phyloP scores from a whole-genome alignment of 805 yeast genomes.

The Kurtzmaniella cleridarum region DNA sequence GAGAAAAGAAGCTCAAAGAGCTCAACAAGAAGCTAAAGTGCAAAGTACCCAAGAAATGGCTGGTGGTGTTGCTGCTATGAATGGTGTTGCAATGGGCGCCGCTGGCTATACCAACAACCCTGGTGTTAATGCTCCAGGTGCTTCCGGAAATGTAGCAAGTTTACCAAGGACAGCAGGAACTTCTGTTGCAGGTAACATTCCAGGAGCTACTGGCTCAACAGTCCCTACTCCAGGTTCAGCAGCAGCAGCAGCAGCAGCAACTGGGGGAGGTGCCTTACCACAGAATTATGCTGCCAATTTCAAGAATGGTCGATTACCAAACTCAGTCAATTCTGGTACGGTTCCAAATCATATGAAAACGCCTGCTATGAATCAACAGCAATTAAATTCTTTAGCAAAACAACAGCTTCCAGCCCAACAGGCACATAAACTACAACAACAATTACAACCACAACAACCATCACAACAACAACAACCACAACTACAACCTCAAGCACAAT shows the following conservation, averaged over 20 bases:
- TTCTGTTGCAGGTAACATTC: not conserved
- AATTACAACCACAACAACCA: conserved; percentile 7
- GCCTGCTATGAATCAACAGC: conserved; percentile 3
- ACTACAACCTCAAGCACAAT: conserved; percentile 11
- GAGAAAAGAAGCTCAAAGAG: conserved; percentile 46
- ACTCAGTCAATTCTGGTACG: conserved; percentile 8
- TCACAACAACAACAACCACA: conserved; percentile 12
- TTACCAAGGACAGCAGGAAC: not conserved
- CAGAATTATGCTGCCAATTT: not conserved
- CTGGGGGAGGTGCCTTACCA: no score
- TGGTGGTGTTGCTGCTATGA: conserved; percentile 23
- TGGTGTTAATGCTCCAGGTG: not conserved
- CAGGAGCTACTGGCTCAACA: not conserved
- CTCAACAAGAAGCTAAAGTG: conserved; percentile 34
- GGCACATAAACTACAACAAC: conserved; percentile 9
- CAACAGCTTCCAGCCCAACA: conserved; percentile 18
- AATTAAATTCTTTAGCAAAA: conserved; percentile 3
- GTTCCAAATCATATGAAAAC: conserved; percentile 8
- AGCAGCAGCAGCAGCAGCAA: not conserved
- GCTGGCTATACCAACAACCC: conserved; percentile 16
- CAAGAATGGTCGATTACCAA: not conserved
- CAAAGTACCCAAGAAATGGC: conserved; percentile 28
- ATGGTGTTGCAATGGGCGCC: conserved; percentile 14
- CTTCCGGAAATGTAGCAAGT: not conserved
- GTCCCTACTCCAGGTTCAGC: not conserved